Evolutionary conservation across 2,329 filamentous ascomycete species (phyloP).

Genomic region (Epichloe gansuensis): DNA sequence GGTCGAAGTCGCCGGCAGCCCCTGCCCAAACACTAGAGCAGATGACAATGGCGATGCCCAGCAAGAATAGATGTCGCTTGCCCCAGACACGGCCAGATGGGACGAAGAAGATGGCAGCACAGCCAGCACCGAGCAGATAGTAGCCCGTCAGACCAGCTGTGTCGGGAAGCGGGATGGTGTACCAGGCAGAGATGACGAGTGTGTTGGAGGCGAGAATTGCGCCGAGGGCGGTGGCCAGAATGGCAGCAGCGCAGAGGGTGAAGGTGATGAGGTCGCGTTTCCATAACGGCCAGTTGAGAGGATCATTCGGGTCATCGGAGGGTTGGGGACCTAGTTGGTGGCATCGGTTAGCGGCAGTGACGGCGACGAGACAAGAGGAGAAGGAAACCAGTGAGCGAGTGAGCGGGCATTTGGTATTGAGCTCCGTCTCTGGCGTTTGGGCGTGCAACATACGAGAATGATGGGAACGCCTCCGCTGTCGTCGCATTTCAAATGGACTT

Average conservation of each 20-base stretch:
- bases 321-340: slow-evolving; percentile 58
- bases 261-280: slow-evolving; percentile 69
- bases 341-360: background rate
- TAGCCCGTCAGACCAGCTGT: slow-evolving; percentile 79
- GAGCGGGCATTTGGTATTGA: background rate
- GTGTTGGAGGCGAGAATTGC: slow-evolving; percentile 85
- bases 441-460: slow-evolving; percentile 49
- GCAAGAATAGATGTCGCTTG: slow-evolving; percentile 75
- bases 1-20: slow-evolving; percentile 35
- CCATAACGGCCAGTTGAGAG: slow-evolving; percentile 76
- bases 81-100: slow-evolving; percentile 84
- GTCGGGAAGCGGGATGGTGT: slow-evolving; percentile 54
- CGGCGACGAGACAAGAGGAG: background rate
- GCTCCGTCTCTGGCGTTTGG: background rate
- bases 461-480: slow-evolving; percentile 52
- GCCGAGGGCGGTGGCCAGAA: slow-evolving; percentile 74
- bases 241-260: slow-evolving; percentile 65
- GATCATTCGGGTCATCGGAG: slow-evolving; percentile 82
- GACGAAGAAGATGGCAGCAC: slow-evolving; percentile 75
- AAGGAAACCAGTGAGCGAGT: no score
- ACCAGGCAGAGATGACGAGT: slow-evolving; percentile 59
- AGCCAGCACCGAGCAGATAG: slow-evolving; percentile 70
- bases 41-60: slow-evolving; percentile 64
- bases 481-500: slow-evolving; percentile 57
- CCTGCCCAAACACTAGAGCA: slow-evolving; percentile 70